These are phyloP conservation scores for Rhodotorula sp. DNA, from an alignment of 1,284 basidiomycete genomes.

Conservation along the genomic window DNA sequence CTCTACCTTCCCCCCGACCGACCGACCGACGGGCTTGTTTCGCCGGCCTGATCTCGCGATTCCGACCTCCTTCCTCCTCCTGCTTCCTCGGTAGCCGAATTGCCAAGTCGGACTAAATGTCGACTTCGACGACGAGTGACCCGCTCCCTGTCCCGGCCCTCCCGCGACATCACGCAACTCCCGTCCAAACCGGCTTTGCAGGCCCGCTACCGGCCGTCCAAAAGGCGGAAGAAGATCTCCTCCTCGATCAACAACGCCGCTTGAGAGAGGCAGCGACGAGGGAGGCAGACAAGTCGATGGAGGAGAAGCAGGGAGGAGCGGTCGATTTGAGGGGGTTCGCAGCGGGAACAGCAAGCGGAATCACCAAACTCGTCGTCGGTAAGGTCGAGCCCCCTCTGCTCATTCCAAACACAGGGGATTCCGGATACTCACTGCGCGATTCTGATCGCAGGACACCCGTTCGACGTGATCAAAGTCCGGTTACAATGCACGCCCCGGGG, in stretches of 20 bases:
- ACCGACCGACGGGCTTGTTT: too few relatives aligned
- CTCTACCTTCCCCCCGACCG: too few relatives aligned
- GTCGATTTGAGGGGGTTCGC: constrained; percentile 47
- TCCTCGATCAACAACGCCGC: background rate
- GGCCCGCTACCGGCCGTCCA: background rate
- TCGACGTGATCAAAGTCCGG: constrained; percentile 50
- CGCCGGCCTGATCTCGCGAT: too few relatives aligned
- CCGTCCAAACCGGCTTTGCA: background rate
- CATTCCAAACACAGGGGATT: background rate
- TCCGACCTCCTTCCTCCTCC: too few relatives aligned
- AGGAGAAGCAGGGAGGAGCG: background rate
- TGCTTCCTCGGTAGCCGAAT: too few relatives aligned
- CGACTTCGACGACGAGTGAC: constrained; percentile 9
- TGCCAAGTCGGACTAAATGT: background rate
- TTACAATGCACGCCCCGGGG: constrained; percentile 71
- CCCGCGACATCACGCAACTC: background rate
- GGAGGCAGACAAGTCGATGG: background rate
- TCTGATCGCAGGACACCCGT: constrained; percentile 33
- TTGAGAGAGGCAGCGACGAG: background rate
- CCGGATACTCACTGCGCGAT: background rate
- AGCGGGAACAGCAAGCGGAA: constrained; percentile 49
- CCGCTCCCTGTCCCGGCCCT: background rate
- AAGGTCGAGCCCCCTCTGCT: too few relatives aligned
- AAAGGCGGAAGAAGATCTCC: background rate
- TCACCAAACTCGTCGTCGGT: constrained; percentile 53